Evolutionary conservation across 106 monocot genomes (phyloP).

Genomic region (Acorus gramineus): DNA sequence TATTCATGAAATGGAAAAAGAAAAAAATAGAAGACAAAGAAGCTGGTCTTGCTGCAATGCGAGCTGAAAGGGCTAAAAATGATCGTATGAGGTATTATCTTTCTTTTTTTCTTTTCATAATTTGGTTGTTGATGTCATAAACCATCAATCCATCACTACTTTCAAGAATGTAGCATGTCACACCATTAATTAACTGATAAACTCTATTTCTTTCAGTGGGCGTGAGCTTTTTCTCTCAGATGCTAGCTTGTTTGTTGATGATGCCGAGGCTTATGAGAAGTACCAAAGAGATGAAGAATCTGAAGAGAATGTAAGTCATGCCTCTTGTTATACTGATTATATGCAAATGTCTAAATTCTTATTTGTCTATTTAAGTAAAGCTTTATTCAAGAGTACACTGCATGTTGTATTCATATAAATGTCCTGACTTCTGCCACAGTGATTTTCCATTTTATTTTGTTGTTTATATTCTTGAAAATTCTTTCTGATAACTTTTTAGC

Average conservation of each 20-base stretch:
- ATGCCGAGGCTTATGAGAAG: slow-evolving; percentile 78
- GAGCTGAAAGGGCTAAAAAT: slow-evolving; percentile 91
- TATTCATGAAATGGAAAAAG: slow-evolving; percentile 85
- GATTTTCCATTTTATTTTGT: too few species aligned
- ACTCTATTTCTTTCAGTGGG: slow-evolving; percentile 49
- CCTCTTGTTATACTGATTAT: too few species aligned
- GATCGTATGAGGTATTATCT: slow-evolving; percentile 85
- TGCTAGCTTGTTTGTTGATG: slow-evolving; percentile 90
- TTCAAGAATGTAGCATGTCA: too few species aligned
- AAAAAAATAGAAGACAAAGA: slow-evolving; percentile 85
- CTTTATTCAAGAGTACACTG: too few species aligned
- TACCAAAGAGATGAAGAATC: slow-evolving; percentile 73
- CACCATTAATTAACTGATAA: background rate
- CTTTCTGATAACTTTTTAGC: too few species aligned
- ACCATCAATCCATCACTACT: background rate
- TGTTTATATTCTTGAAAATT: too few species aligned
- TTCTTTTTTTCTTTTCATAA: background rate
- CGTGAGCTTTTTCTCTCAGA: slow-evolving; percentile 95
- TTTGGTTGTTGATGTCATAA: background rate
- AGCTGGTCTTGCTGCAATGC: slow-evolving; percentile 58
- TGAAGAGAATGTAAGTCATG: slow-evolving; percentile 32
- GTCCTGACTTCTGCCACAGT: too few species aligned
- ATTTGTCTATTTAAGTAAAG: too few species aligned
- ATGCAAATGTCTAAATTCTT: too few species aligned
- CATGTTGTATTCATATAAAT: too few species aligned